These are phyloP conservation scores for Candida pseudoviswanathii DNA, from an alignment of 1,139 yeast species.

Conservation along the genomic window DNA sequence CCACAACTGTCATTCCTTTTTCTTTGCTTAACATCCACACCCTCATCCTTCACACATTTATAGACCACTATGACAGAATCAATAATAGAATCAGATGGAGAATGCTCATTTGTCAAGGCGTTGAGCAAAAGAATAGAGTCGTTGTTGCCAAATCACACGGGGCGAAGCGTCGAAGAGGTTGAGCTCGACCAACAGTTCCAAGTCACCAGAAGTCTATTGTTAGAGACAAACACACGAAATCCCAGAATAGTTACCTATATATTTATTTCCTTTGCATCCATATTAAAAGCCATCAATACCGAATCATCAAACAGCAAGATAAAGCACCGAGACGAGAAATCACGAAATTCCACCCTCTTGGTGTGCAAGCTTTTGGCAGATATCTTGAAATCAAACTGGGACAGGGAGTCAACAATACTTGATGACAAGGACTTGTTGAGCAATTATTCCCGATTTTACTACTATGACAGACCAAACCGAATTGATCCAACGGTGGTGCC, in stretches of 20 bases:
- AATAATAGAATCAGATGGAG: background rate
- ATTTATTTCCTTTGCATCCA: constrained; percentile 15
- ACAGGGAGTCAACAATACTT: constrained; percentile 18
- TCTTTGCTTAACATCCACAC: background rate
- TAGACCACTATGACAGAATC: constrained; percentile 2
- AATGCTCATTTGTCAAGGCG: constrained; percentile 19
- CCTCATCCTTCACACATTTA: background rate
- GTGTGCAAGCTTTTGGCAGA: constrained; percentile 35
- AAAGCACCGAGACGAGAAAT: constrained; percentile 35
- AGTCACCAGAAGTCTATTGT: constrained; percentile 32
- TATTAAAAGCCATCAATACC: constrained; percentile 28
- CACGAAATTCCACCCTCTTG: constrained; percentile 36
- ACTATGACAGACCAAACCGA: constrained; percentile 25
- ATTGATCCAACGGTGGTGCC: constrained; percentile 19
- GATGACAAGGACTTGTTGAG: constrained; percentile 21
- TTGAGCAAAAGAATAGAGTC: constrained; percentile 33
- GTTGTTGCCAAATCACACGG: constrained; percentile 43
- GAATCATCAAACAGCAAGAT: constrained; percentile 30
- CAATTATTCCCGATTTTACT: constrained; percentile 25
- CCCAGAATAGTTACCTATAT: constrained; percentile 18
- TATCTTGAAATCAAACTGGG: constrained; percentile 35
- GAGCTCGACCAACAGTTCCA: constrained; percentile 46
- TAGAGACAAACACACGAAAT: constrained; percentile 22
- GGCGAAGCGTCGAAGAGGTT: constrained; percentile 44
- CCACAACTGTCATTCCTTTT: background rate